Percentiles rank a stretch among this genome's conserved stretches.
phyloP scores from a whole-genome alignment of 129 eudicot genomes.

The Sambucus nigra region DNA sequence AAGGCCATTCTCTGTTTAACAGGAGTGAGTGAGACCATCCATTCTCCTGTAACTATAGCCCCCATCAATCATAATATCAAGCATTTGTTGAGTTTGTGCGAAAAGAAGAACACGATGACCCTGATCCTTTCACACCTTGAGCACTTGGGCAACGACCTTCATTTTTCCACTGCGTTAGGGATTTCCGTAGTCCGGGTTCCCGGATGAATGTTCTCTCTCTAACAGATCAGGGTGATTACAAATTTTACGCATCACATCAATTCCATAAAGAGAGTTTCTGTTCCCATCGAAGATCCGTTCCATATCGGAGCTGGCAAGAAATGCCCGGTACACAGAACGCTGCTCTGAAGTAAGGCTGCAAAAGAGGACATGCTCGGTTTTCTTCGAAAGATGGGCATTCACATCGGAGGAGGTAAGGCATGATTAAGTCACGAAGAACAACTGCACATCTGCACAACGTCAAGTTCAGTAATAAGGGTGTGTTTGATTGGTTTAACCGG shows the following conservation, averaged over 20 bases:
- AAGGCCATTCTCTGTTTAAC: conserved; percentile 75
- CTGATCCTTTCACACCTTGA: conserved; percentile 85
- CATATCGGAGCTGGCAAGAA: conserved; percentile 96
- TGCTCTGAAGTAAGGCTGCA: too few relatives aligned
- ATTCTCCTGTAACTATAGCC: conserved; percentile 68
- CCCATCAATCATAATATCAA: conserved; percentile 55
- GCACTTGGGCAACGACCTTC: conserved; percentile 78
- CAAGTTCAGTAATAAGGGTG: too few relatives aligned
- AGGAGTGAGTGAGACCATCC: conserved; percentile 94
- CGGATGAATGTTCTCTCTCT: conserved; percentile 74
- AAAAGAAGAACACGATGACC: conserved; percentile 94
- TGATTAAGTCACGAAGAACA: conserved; percentile 79
- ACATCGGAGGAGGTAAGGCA: conserved; percentile 98
- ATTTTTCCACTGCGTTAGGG: conserved; percentile 87
- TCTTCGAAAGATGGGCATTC: conserved; percentile 69
- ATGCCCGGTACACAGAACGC: conserved; percentile 70
- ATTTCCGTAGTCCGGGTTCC: conserved; percentile 84
- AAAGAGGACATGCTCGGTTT: conserved; percentile 93
- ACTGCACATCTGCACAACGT: conserved; percentile 78
- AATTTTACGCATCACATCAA: conserved; percentile 94
- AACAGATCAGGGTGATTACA: conserved; percentile 97
- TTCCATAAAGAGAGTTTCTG: conserved; percentile 83
- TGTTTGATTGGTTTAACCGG: too few relatives aligned
- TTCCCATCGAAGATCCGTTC: conserved; percentile 87
- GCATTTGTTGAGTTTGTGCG: conserved; percentile 95